These are phyloP conservation scores for Oryza glaberrima DNA, from an alignment of 176 grass and related monocot species.

Conservation along the genomic window DNA sequence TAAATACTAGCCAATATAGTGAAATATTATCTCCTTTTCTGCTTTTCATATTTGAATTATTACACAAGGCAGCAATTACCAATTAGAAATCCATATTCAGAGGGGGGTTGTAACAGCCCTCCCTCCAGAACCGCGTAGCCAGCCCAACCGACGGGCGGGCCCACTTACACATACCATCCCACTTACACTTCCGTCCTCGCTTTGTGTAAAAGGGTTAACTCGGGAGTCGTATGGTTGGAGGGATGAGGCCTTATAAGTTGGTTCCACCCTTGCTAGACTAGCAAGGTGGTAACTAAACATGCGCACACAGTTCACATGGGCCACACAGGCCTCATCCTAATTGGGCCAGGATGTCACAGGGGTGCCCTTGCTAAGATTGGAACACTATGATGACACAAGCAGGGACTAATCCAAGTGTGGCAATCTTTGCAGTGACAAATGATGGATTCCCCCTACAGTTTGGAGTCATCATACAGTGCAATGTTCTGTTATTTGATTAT, in stretches of 20 bases:
- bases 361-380: background rate
- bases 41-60: constrained; percentile 15
- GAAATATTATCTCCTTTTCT: constrained; percentile 29
- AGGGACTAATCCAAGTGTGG: background rate
- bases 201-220: no score
- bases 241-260: no score
- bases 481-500: background rate
- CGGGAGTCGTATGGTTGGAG: no score
- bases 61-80: constrained; percentile 2
- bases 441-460: background rate
- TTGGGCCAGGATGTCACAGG: no score
- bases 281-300: no score
- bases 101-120: background rate
- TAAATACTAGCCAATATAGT: background rate
- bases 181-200: no score
- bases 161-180: no score
- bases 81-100: constrained; percentile 9
- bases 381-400: background rate
- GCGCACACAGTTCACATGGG: no score
- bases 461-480: constrained; percentile 9
- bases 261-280: no score
- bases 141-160: no score
- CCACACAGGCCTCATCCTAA: no score
- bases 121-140: no score
- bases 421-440: background rate